Evolutionary conservation across 805 yeast genomes (phyloP).

Genomic region (Candida tibetensis): DNA sequence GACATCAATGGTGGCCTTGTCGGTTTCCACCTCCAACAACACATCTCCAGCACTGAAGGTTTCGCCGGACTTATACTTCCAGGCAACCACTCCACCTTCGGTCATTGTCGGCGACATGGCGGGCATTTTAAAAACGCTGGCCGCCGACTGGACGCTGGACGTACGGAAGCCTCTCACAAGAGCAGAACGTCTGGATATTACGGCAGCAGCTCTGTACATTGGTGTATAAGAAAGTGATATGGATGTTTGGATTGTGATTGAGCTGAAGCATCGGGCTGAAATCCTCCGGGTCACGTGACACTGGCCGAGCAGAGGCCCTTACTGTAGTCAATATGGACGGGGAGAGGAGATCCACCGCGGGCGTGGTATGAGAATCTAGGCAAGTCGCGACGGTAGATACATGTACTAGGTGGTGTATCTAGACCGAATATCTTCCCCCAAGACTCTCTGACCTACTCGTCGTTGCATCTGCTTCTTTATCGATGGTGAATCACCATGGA

Average conservation of each 20-base stretch:
- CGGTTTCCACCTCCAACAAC: slow-evolving; percentile 78
- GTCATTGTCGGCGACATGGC: slow-evolving; percentile 99
- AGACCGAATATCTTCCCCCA: too few relatives aligned
- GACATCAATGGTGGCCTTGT: slow-evolving; percentile 78
- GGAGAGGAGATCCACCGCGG: too few relatives aligned
- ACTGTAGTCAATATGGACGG: too few relatives aligned
- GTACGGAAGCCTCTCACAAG: slow-evolving; percentile 28
- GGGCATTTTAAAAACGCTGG: slow-evolving; percentile 77
- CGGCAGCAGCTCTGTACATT: slow-evolving; percentile 11
- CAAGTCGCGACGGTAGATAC: too few relatives aligned
- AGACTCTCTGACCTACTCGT: too few relatives aligned
- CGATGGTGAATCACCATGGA: too few relatives aligned
- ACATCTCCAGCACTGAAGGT: slow-evolving; percentile 79
- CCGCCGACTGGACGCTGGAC: slow-evolving; percentile 27
- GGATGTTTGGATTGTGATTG: slow-evolving; percentile 6
- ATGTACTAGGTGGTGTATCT: too few relatives aligned
- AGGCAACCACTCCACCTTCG: slow-evolving; percentile 84
- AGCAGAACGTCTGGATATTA: slow-evolving; percentile 18
- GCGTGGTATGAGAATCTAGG: too few relatives aligned
- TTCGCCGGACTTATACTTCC: slow-evolving; percentile 79
- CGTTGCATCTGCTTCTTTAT: too few relatives aligned
- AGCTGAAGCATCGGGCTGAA: slow-evolving; percentile 23
- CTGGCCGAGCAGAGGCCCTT: not conserved
- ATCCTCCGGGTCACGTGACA: slow-evolving; percentile 10
- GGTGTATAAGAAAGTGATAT: not conserved